Conservation (phyloP, 306 rosid genomes). For the Cicer pinnatifidum region DNA sequence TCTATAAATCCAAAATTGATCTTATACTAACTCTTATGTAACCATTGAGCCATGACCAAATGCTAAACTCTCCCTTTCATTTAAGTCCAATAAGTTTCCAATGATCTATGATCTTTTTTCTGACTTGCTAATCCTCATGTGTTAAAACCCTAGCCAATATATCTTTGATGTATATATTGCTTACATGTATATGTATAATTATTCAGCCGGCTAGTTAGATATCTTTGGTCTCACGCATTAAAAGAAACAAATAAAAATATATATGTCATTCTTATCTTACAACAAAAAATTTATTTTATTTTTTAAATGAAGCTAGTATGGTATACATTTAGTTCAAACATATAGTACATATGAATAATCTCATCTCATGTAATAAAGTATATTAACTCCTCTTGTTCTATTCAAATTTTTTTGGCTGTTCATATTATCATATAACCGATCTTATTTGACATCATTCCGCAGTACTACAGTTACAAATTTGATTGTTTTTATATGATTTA, state of each 20-base stretch:
- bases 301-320: not conserved
- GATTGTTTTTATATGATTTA: too few relatives aligned
- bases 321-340: not conserved
- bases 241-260: not conserved
- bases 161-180: too few relatives aligned
- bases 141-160: not conserved
- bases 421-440: not conserved
- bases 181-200: not conserved
- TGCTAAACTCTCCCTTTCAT: not conserved
- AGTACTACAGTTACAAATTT: too few relatives aligned
- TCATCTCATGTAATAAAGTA: not conserved
- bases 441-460: too few relatives aligned
- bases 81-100: not conserved
- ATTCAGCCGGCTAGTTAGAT: not conserved
- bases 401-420: not conserved
- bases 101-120: not conserved
- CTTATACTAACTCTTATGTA: not conserved
- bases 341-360: not conserved
- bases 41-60: not conserved
- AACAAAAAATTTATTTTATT: not conserved
- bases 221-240: not conserved
- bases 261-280: not conserved
- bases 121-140: not conserved
- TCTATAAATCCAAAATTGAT: not conserved
- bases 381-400: not conserved